Base-by-base conservation (phyloP, 495 filamentous ascomycete species). In the Daldinia bambusicola region DNA sequence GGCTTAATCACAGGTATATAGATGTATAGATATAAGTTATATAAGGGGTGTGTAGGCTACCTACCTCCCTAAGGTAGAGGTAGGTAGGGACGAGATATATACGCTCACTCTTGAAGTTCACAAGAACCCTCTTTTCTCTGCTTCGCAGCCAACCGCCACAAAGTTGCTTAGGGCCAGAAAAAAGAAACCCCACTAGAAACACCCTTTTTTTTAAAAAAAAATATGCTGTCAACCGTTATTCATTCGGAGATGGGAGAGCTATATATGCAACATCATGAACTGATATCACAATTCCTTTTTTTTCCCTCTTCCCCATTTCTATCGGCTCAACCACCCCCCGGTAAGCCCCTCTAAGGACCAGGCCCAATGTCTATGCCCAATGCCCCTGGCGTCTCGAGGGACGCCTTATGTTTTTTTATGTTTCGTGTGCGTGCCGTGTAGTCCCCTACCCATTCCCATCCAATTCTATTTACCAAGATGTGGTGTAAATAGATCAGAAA, bases 401-500 rank as follows among this genome's bases (percentile, higher is more conserved):
- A 18, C 30, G 9, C 30, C 50, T 32, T 53, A 16, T 53, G 26
- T 53, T 53, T 53, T 52, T 53, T 53, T 31, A 30, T 13, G 26
- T 53, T 53, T 53, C 50, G 50, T 32, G 30, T n/a, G 2, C 50
- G 26, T 53, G 12, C 50, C 50, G 5, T 53, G 50, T 53, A 53
- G 32, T 8, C 20, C 50, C 43, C 9, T 20, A 6, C 50, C 50
- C 3, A n/a, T 14, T 20, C 26, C n/a, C 50, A 13, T 53, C 50
- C 50, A 32, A 7, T 53, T 53, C 50, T 53, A 40, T 56, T 55
- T 53, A 50, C 63, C 52, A 56, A 48, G 20, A 20, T 30, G 37
- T 7, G 40, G 22, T n/a, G 50, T 9, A 66, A 55, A 48, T n/a
- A 38, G 26, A 32, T 32, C 22, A 40, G 32, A 2, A 53, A 41